phyloP scores from a whole-genome alignment of 257 asterid genomes.

The Oldenlandia corymbosa region DNA sequence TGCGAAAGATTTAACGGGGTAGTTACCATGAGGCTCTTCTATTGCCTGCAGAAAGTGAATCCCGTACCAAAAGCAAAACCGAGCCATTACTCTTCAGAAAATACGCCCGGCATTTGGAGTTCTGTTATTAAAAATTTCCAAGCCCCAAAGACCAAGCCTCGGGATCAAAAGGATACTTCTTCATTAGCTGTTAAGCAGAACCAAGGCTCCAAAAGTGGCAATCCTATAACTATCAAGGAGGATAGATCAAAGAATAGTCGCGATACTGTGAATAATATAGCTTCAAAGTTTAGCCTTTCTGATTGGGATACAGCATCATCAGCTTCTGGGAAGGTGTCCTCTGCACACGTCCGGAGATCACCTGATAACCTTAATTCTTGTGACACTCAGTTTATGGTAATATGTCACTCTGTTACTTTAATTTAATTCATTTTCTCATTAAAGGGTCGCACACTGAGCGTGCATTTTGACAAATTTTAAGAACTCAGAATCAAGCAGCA shows the following conservation, averaged over 20 bases:
- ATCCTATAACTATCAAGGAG: background rate
- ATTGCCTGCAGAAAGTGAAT: slow-evolving; percentile 25
- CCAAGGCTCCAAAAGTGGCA: background rate
- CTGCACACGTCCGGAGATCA: slow-evolving; percentile 34
- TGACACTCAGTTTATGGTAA: slow-evolving; percentile 40
- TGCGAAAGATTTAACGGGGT: too few relatives aligned
- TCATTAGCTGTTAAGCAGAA: background rate
- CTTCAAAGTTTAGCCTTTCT: slow-evolving; percentile 23
- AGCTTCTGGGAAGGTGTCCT: slow-evolving; percentile 36
- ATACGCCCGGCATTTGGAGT: slow-evolving; percentile 4
- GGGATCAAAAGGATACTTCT: background rate
- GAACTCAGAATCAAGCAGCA: slow-evolving; percentile 35
- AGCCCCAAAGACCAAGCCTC: background rate
- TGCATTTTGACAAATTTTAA: slow-evolving; percentile 14
- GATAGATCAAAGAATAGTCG: slow-evolving; percentile 8
- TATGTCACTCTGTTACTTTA: background rate
- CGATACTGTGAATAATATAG: slow-evolving; percentile 25
- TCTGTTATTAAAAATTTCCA: slow-evolving; percentile 14
- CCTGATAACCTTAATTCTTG: slow-evolving; percentile 27
- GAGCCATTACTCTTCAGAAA: slow-evolving; percentile 16
- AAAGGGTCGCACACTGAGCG: slow-evolving; percentile 5
- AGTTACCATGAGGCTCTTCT: slow-evolving; percentile 3
- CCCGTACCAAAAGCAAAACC: slow-evolving; percentile 18
- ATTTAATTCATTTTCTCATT: background rate
- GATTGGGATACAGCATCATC: slow-evolving; percentile 41